Percentiles rank a stretch among this genome's conserved stretches.
Evolutionary conservation across 202 grass and related monocot species (phyloP).

Genomic region (Brachypodium distachyon): DNA sequence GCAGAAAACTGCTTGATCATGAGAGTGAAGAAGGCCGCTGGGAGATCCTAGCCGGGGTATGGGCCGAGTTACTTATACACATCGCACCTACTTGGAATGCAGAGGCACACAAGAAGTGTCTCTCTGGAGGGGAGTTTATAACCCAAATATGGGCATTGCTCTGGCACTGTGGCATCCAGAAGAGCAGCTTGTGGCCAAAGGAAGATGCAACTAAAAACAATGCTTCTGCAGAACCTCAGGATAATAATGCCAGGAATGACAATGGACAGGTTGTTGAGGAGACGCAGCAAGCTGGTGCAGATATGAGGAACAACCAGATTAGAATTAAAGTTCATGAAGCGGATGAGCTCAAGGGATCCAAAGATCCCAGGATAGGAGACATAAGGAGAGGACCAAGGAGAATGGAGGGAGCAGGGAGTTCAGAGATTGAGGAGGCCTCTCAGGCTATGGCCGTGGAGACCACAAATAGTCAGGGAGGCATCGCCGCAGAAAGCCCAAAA

Average conservation of each 20-base stretch:
- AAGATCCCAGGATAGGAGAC: background rate
- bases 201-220: background rate
- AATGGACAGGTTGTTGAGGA: background rate
- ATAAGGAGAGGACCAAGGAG: background rate
- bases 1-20: background rate
- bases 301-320: background rate
- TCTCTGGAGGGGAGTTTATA: slow-evolving; percentile 19
- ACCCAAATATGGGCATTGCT: slow-evolving; percentile 16
- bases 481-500: background rate
- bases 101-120: background rate
- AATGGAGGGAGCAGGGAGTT: background rate
- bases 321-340: background rate
- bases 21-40: background rate
- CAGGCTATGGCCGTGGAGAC: background rate
- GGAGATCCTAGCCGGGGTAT: background rate
- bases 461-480: background rate
- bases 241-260: background rate
- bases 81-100: slow-evolving; percentile 9
- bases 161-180: slow-evolving; percentile 20
- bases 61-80: slow-evolving; percentile 17
- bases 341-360: background rate
- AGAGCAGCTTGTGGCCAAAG: background rate
- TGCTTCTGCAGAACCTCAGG: background rate
- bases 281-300: background rate
- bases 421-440: background rate